Base-by-base conservation (phyloP, 1,139 yeast genomes). In the Sugiyamaella paludigena region DNA sequence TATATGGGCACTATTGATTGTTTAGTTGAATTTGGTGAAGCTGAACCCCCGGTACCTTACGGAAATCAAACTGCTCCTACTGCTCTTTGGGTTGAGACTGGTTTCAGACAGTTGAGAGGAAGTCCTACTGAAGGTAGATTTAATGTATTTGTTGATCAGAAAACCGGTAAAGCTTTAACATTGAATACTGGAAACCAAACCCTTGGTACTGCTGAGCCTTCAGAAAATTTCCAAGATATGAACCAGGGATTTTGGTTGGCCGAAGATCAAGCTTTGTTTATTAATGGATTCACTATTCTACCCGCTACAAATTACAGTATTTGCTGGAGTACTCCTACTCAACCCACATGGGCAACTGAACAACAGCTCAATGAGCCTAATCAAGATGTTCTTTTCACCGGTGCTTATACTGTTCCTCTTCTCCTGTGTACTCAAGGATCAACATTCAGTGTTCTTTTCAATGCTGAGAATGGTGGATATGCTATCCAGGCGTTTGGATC, bases 111-210 rank as follows among this genome's bases (percentile, higher is more conserved):
- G 40, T 40, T 58, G 26, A 55, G 58, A 6, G 65, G 65, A 9
- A 50, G 44, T 3, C 50, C 60, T 27, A 61, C 65, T 24, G 65
- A 61, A 44, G 65, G 64, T 4, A 51, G 65, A 36, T 61, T 53
- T 42, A 50, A 58, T 19, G 58, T 56, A 15, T 55, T 58, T 42
- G 34, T 43, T 16, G 47, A 47, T 34, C 42, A 42, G 29, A 43
- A 36, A 16, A 36, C 35, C 15, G 48, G 48, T 12, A 12, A 26
- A 45, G 48, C 48, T 11, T 39, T 45, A 3, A 40, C 45, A 9
- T 11, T 34, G 27, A 33, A 15, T 24, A 29, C 34, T 24, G 15
- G 28, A 27, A 40, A 33, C n/a, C 7, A 27, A 4, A 37, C 33
- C 3, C 28, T 45, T 19, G 40, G 36, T 4, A 38, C 48, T 15